Conservation (phyloP, 345 rosid species). For the Eucalyptus shirleyi region DNA sequence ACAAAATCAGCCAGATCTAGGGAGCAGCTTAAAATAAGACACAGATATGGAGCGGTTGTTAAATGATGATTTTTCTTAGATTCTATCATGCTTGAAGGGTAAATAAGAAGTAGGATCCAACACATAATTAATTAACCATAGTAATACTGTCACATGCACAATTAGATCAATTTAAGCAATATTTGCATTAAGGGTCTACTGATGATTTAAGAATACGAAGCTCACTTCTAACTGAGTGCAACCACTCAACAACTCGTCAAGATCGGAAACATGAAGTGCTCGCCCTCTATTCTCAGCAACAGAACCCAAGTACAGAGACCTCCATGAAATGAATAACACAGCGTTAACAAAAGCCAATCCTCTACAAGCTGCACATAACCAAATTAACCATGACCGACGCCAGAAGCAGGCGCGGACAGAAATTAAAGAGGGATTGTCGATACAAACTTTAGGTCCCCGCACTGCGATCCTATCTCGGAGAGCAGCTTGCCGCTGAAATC, state of each 20-base stretch:
- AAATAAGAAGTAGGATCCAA: neutral
- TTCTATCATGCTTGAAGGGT: neutral
- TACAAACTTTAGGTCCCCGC: conserved; percentile 56
- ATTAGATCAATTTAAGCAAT: neutral
- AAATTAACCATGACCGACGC: neutral
- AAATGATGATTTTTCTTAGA: neutral
- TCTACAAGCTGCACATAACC: neutral
- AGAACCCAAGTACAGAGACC: conserved; percentile 72
- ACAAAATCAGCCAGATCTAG: neutral
- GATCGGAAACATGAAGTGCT: conserved; percentile 48
- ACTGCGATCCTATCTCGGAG: conserved; percentile 59
- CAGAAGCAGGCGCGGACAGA: neutral
- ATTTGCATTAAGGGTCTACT: neutral
- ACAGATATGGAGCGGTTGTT: neutral
- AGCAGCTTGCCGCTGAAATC: conserved; percentile 75
- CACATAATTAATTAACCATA: neutral
- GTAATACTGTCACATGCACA: neutral
- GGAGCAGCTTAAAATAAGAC: neutral
- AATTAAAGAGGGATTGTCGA: neutral
- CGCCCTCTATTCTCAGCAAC: conserved; percentile 80
- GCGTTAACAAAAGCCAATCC: neutral
- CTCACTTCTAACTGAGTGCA: conserved; percentile 89
- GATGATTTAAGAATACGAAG: neutral
- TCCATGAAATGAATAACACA: neutral
- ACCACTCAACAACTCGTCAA: conserved; percentile 70